phyloP scores from a whole-genome alignment of 2,329 filamentous ascomycete species.

The Tetracladium maxilliforme region DNA sequence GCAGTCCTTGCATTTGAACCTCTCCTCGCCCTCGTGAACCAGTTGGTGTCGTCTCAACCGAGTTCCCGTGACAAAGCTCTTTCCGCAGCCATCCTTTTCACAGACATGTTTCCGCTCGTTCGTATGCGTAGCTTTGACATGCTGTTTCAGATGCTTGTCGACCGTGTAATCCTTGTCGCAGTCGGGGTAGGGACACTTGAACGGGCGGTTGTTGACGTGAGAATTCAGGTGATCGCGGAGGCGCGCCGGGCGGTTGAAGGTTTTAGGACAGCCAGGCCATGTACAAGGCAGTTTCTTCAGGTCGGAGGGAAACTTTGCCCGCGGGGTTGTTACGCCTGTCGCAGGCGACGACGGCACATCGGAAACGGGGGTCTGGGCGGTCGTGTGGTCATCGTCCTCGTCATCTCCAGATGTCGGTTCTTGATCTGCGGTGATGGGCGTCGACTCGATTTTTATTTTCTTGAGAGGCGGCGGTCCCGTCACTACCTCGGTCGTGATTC shows the following conservation, averaged over 20 bases:
- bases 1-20: constrained; percentile 63
- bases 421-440: no score
- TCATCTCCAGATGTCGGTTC: no score
- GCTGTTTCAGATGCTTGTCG: constrained; percentile 72
- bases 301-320: constrained; percentile 46
- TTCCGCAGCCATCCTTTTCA: constrained; percentile 56
- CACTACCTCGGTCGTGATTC: no score
- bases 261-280: constrained; percentile 60
- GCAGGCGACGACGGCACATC: constrained; percentile 52
- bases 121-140: constrained; percentile 70
- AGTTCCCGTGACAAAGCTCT: constrained; percentile 69
- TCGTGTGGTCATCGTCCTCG: constrained; percentile 1
- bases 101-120: constrained; percentile 58
- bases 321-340: constrained; percentile 47
- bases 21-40: constrained; percentile 65
- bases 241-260: constrained; percentile 75
- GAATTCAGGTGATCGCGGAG: constrained; percentile 69
- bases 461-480: no score
- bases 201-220: constrained; percentile 75
- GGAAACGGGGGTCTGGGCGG: constrained; percentile 30
- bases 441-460: no score
- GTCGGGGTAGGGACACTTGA: constrained; percentile 50
- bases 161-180: constrained; percentile 81
- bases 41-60: constrained; percentile 62
- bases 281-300: constrained; percentile 68